Percentiles rank a stretch among this genome's conserved stretches.
These are phyloP conservation scores for Metarhizium album DNA, from an alignment of 2,329 filamentous ascomycete genomes.

Conservation along the genomic window DNA sequence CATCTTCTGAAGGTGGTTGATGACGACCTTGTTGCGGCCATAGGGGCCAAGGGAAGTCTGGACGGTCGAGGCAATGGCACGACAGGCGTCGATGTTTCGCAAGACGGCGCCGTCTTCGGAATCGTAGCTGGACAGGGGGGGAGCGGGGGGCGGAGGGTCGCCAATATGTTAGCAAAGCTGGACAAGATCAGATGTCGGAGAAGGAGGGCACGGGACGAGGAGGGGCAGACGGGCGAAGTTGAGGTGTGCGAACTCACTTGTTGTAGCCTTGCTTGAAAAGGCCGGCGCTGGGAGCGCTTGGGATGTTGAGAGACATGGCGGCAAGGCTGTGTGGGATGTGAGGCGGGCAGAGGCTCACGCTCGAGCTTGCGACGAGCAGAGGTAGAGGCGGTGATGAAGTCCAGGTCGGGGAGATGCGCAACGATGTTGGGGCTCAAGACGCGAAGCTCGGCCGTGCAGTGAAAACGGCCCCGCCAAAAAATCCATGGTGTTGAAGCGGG, in stretches of 20 bases:
- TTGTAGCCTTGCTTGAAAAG: slow-evolving; percentile 96
- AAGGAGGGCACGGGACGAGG: not conserved
- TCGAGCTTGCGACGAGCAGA: slow-evolving; percentile 1
- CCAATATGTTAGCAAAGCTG: too few species aligned
- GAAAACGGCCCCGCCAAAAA: slow-evolving; percentile 3
- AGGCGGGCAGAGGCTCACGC: slow-evolving; percentile 5
- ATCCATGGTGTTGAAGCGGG: not conserved
- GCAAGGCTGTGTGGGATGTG: slow-evolving; percentile 1
- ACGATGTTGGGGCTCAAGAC: slow-evolving; percentile 2
- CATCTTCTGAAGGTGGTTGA: slow-evolving; percentile 99
- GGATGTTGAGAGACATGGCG: slow-evolving; percentile 90
- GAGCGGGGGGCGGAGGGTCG: slow-evolving; percentile 1
- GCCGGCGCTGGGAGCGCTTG: slow-evolving; percentile 81
- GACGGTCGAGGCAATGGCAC: slow-evolving; percentile 89
- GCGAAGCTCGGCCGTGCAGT: not conserved
- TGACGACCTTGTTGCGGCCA: slow-evolving; percentile 98
- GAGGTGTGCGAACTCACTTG: slow-evolving; percentile 55
- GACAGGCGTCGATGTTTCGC: slow-evolving; percentile 97
- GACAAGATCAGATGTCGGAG: not conserved
- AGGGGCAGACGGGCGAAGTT: too few species aligned
- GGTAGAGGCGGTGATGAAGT: not conserved
- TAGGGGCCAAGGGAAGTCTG: slow-evolving; percentile 95
- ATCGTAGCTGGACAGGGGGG: slow-evolving; percentile 72
- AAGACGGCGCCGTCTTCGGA: slow-evolving; percentile 97
- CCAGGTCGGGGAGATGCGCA: not conserved